Base-by-base conservation (phyloP, 805 yeast species). In the Saccharomycopsis selenospora region DNA sequence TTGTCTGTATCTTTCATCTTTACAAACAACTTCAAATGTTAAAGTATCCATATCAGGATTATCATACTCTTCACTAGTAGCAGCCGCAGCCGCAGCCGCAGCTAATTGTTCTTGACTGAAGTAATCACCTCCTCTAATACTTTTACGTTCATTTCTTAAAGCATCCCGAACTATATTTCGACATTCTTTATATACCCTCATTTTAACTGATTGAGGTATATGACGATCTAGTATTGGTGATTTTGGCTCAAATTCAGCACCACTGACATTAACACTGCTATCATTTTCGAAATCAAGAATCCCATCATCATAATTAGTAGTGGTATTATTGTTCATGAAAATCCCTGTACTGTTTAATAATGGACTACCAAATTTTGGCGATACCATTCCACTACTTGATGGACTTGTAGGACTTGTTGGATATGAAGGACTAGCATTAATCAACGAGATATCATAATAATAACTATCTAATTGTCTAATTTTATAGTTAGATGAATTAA, bases 11-110 rank as follows among this genome's bases (percentile, higher is more conserved):
- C 38, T 17, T 33, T 33, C 38, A 20, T 33, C 38, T 20, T 33
- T 33, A 14, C 38, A 33, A 7, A 33, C 38, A 10, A 33, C 38
- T 20, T 33, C 38, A 33, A 33, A 33, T 20, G 38, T 33, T 20
- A 33, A 33, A 7, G 38, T 33, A 33, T 33, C 38, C 38, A 33
- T 33, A 14, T 14, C 38, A 10, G 38, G 38, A 33, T 33, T 33
- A 17, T 33, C 38, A 20, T 10, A 33, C 17, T 33, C 38, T 20
- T 33, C 38, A 33, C 38, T 33, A 10, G 38, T 5, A 6, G 38
- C 17, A 10, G 38, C 17, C 38, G 20, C 38, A 10, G 38, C 20
- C n/a, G 20, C 38, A 14, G 38, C 10, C 18, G 20, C 38, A 14
- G 18, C 7, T 14, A 6, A 8, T 11, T 7, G 11, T 8, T 11